Evolutionary conservation across 2,329 filamentous ascomycete genomes (phyloP), one percentile per base, ranked within the genome.

Genomic region (Diaporthe eres): DNA sequence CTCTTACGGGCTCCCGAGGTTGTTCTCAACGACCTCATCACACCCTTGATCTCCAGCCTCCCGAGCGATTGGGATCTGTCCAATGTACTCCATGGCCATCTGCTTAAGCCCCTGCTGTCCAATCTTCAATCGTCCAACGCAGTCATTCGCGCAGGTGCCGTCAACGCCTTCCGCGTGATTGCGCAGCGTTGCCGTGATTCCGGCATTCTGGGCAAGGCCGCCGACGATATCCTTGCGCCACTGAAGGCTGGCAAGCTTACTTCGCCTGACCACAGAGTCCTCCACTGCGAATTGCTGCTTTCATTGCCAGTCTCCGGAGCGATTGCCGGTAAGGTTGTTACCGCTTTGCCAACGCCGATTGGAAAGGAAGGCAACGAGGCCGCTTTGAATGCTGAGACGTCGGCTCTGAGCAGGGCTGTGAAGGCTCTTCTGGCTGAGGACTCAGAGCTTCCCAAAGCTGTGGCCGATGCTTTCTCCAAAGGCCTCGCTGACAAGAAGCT

Each of bases 121-220:
- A 98, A 95, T 82, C 88, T 96, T 83, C 98, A 98, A 84, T 98
- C 97, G 1, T 96, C 94, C 81, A 98, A 98, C 82, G 86, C 91
- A 19, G 85, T 85, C 3, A 95, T 98, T 77, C 92, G 96, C 74
- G 90, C 90, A 77, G 95, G 95, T 34, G 94, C 94, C 12, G 85
- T 96, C 31, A 88, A 89, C 53, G 94, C 94, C 10, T 98, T 98
- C 82, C 89, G 90, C 78, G 89, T 90, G 13, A 87, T 96, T n/a
- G 90, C 94, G 42, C 83, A 86, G 57, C 89, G 90, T 79, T 94
- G 91, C 78, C 82, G 85, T 65, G 90, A 94, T 77, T 84, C 88
- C 8, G 83, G 86, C 4, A 84, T 88, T 6, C 85, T 98, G 57
- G 88, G 91, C 49, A 93, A 94, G 80, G 90, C 96, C 58, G 88